These are phyloP conservation scores for Globisporangium canariense DNA, from an alignment of 352 stramenopile species.

Conservation along the genomic window DNA sequence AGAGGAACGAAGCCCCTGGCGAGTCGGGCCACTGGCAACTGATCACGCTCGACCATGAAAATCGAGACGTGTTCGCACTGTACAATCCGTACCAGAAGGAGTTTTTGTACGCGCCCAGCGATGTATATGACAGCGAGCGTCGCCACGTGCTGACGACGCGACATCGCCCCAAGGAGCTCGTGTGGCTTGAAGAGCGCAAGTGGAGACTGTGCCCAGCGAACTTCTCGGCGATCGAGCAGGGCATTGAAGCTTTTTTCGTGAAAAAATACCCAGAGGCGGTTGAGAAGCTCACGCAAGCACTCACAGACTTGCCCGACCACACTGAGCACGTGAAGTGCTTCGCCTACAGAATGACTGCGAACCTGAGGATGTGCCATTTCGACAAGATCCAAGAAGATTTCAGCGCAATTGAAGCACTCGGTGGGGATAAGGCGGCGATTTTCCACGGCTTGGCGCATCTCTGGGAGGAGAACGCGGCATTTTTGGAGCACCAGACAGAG, in stretches of 20 bases:
- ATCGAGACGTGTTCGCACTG: conserved; percentile 60
- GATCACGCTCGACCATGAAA: conserved; percentile 30
- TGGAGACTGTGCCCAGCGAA: conserved; percentile 44
- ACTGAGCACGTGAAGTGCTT: conserved; percentile 74
- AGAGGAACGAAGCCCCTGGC: conserved; percentile 37
- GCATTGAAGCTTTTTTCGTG: conserved; percentile 68
- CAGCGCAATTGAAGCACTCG: conserved; percentile 46
- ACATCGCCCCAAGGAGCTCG: conserved; percentile 19
- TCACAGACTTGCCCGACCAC: conserved; percentile 48
- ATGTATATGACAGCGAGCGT: conserved; percentile 49
- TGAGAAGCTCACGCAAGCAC: conserved; percentile 38
- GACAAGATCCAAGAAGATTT: conserved; percentile 52
- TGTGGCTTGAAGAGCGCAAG: conserved; percentile 33
- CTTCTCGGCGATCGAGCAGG: conserved; percentile 47
- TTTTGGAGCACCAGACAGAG: conserved; percentile 36
- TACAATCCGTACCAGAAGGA: conserved; percentile 78
- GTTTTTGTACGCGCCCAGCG: conserved; percentile 58
- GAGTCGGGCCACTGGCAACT: conserved; percentile 64
- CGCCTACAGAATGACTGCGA: conserved; percentile 69
- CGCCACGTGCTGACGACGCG: conserved; percentile 49
- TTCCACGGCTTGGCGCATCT: conserved; percentile 70
- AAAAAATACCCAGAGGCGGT: conserved; percentile 61
- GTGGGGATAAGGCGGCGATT: conserved; percentile 69
- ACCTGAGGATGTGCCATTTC: conserved; percentile 53
- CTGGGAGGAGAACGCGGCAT: conserved; percentile 62